Percentiles rank a stretch among this genome's conserved stretches.
Conservation (phyloP, 2,329 filamentous ascomycete species). For the Ophiosphaerella herpotricha region DNA sequence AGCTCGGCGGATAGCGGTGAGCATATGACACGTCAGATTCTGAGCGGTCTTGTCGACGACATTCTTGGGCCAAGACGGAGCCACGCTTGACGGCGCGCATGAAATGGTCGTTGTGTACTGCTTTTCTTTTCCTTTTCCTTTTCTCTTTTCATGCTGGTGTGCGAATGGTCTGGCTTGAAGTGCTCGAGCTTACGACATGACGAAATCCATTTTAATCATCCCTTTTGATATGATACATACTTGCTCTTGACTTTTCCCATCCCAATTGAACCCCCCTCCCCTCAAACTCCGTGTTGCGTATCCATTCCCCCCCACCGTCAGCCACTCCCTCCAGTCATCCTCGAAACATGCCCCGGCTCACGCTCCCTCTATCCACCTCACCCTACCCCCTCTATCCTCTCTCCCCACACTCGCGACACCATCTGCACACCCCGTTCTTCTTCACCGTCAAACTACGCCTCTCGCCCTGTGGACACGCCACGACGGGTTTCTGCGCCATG, state of each 20-base stretch:
- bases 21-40: conserved; percentile 51
- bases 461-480: conserved; percentile 22
- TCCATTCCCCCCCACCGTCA: conserved; percentile 10
- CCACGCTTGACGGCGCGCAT: conserved; percentile 12
- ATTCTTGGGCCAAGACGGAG: conserved; percentile 47
- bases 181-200: conserved; percentile 44
- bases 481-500: not conserved
- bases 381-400: not conserved
- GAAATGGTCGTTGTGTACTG: not conserved
- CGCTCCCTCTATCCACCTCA: conserved; percentile 14
- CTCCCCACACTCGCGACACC: conserved; percentile 24
- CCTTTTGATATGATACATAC: not conserved
- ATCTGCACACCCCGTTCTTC: conserved; percentile 15
- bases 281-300: too few relatives aligned
- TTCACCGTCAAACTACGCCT: conserved; percentile 11
- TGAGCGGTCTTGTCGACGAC: conserved; percentile 57
- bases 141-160: not conserved
- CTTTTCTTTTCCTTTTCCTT: not conserved
- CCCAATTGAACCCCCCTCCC: too few relatives aligned
- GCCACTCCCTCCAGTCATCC: not conserved
- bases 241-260: too few relatives aligned
- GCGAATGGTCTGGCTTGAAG: conserved; percentile 34
- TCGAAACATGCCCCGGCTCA: too few relatives aligned
- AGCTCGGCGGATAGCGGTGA: conserved; percentile 49
- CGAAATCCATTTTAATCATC: conserved; percentile 22